Evolutionary conservation across 768 basidiomycete species (phyloP).

Genomic region (Butyriboletus loyo): DNA sequence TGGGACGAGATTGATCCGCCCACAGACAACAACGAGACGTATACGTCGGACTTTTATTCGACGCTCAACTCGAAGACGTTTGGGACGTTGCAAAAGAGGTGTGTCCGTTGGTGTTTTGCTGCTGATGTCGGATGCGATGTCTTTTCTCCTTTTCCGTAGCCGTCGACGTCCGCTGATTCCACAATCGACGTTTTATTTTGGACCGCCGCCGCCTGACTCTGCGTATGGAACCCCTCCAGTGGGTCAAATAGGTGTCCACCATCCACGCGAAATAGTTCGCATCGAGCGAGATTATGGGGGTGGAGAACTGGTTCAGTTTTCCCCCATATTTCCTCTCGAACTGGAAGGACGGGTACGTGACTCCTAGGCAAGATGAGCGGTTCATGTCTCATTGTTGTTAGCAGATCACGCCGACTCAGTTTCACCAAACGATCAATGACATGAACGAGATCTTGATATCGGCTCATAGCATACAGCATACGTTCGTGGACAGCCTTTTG

Average conservation of each 20-base stretch:
- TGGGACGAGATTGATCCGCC: conserved; percentile 64
- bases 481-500: conserved; percentile 76
- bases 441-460: conserved; percentile 87
- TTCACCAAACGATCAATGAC: conserved; percentile 84
- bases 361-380: neutral
- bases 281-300: conserved; percentile 90
- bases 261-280: conserved; percentile 88
- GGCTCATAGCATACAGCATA: conserved; percentile 73
- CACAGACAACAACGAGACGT: conserved; percentile 34
- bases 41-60: conserved; percentile 40
- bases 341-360: conserved; percentile 83
- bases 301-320: conserved; percentile 90
- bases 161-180: conserved; percentile 54
- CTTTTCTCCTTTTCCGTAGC: conserved; percentile 25
- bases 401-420: conserved; percentile 89
- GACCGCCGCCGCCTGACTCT: conserved; percentile 70
- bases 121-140: conserved; percentile 8
- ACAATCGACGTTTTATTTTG: conserved; percentile 81
- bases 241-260: conserved; percentile 84
- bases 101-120: conserved; percentile 17
- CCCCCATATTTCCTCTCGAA: conserved; percentile 85
- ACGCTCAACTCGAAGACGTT: conserved; percentile 43
- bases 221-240: conserved; percentile 79
- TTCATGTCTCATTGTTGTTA: neutral
- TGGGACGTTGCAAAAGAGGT: conserved; percentile 44